These are phyloP conservation scores for Colletotrichum camelliae DNA, from an alignment of 2,329 filamentous ascomycete genomes.

Conservation along the genomic window DNA sequence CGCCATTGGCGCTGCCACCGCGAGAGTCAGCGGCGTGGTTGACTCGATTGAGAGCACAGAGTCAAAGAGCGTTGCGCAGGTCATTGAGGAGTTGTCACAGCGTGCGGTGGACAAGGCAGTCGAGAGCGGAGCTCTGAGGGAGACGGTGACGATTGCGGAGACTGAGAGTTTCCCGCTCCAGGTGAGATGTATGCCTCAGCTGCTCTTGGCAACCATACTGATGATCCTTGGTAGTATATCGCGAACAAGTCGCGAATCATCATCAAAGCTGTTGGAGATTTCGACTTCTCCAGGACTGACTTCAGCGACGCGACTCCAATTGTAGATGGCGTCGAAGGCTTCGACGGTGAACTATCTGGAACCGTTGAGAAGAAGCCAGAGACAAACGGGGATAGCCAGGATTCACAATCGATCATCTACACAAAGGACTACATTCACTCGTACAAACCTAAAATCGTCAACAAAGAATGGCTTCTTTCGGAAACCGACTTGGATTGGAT, in stretches of 20 bases:
- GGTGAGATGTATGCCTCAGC: accelerated
- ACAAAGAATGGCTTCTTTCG: not conserved
- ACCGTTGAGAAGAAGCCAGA: not conserved
- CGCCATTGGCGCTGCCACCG: constrained; percentile 68
- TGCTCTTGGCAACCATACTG: accelerated
- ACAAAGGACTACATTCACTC: not conserved
- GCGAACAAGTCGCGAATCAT: not conserved
- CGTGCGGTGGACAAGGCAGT: not conserved
- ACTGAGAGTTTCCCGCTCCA: not conserved
- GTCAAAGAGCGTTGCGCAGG: not conserved
- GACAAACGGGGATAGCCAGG: accelerated
- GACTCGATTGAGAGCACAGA: constrained; percentile 50
- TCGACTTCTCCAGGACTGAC: not conserved
- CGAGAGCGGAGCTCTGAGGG: not conserved
- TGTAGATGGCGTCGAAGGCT: not conserved
- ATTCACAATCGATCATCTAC: not conserved
- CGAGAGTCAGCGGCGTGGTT: constrained; percentile 60
- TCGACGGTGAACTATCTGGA: not conserved
- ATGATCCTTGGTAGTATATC: not conserved
- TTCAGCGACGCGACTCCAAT: not conserved
- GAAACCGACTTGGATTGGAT: constrained; percentile 32
- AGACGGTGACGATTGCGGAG: not conserved
- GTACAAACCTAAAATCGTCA: not conserved
- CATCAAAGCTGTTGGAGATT: not conserved
- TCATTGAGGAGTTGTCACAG: not conserved